Conservation (phyloP, 2,329 filamentous ascomycete genomes). For the Cadophora luteo-olivacea region DNA sequence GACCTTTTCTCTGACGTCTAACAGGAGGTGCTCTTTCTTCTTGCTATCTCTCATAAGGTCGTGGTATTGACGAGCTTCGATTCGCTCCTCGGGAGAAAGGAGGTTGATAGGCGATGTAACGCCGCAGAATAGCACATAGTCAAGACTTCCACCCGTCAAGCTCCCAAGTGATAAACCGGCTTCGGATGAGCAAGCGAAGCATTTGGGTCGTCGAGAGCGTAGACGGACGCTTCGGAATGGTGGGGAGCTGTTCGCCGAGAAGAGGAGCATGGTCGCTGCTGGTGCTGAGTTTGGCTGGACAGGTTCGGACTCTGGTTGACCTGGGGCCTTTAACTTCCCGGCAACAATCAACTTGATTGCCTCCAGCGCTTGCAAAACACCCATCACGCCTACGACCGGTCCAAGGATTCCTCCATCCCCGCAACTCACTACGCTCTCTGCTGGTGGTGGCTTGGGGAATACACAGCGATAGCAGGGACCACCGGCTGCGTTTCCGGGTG, state of each 20-base stretch:
- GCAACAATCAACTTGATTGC: slow-evolving; percentile 79
- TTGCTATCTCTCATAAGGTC: slow-evolving; percentile 33
- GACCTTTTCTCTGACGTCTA: slow-evolving; percentile 86
- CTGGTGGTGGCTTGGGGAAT: slow-evolving; percentile 86
- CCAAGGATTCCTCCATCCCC: slow-evolving; percentile 93
- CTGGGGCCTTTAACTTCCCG: slow-evolving; percentile 29
- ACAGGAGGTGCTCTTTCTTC: slow-evolving; percentile 58
- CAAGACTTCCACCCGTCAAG: slow-evolving; percentile 69
- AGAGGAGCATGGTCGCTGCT: slow-evolving; percentile 49
- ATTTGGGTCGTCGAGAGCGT: slow-evolving; percentile 70
- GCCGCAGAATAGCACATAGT: slow-evolving; percentile 90
- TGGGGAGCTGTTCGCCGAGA: slow-evolving; percentile 58
- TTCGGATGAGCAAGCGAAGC: slow-evolving; percentile 75
- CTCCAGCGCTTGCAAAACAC: slow-evolving; percentile 88
- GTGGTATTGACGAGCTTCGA: slow-evolving; percentile 67
- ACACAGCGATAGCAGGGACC: slow-evolving; percentile 95
- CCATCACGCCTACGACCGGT: slow-evolving; percentile 92
- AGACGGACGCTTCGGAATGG: slow-evolving; percentile 79
- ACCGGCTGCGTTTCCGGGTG: slow-evolving; percentile 61
- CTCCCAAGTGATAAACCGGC: slow-evolving; percentile 68
- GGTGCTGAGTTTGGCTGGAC: slow-evolving; percentile 25
- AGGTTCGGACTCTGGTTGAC: background rate
- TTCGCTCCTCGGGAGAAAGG: slow-evolving; percentile 68
- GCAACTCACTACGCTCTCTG: slow-evolving; percentile 82
- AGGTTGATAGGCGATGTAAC: slow-evolving; percentile 59